Percentiles rank a stretch among this genome's conserved stretches.
These are phyloP conservation scores for Plasmodium gaboni DNA, from an alignment of 169 alveolate genomes.

Conservation along the genomic window DNA sequence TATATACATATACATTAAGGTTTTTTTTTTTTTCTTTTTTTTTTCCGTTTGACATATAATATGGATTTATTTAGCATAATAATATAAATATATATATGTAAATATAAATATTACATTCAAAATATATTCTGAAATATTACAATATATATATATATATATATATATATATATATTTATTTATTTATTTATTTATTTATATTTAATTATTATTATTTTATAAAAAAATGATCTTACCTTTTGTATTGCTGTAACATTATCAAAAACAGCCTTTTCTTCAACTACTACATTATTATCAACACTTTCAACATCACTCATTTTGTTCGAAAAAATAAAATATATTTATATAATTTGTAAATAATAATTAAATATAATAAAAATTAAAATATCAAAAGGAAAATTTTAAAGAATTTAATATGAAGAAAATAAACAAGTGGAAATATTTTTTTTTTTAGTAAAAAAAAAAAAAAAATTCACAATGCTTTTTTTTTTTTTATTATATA, in stretches of 20 bases:
- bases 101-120: no score
- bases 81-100: no score
- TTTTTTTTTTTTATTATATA: no score
- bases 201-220: not conserved
- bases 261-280: conserved; percentile 81
- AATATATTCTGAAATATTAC: not conserved
- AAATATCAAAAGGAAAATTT: conserved; percentile 12
- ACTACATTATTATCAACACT: conserved; percentile 71
- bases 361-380: not conserved
- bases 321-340: not conserved
- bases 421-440: not conserved
- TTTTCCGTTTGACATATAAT: not conserved
- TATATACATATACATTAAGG: no score
- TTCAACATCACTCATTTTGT: conserved; percentile 68
- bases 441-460: not conserved
- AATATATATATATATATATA: not conserved
- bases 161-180: not conserved
- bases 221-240: conserved; percentile 55
- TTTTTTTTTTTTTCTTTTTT: conserved; percentile 10
- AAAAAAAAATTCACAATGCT: no score
- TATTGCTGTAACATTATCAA: conserved; percentile 80
- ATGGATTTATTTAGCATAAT: not conserved
- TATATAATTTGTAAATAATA: not conserved
- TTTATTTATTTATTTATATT: not conserved
- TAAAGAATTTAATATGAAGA: not conserved